Conservation (phyloP, 495 filamentous ascomycete genomes). For the Penicillium odoratum region DNA sequence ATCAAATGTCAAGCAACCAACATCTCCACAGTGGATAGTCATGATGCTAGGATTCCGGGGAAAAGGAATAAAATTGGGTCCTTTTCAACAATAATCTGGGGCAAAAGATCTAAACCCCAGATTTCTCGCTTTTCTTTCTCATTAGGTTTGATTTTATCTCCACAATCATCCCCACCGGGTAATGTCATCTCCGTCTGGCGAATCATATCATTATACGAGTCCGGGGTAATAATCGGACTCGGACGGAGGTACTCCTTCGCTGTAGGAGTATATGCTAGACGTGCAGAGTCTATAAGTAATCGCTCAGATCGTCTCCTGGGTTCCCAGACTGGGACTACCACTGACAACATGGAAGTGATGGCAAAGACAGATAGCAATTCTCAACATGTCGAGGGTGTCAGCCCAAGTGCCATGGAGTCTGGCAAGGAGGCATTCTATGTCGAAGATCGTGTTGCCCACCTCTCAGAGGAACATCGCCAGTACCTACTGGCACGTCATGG, state of each 20-base stretch:
- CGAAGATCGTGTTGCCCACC: slow-evolving; percentile 24
- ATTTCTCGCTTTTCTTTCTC: neutral
- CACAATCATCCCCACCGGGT: no score
- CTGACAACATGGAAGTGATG: slow-evolving; percentile 10
- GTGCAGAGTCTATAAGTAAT: no score
- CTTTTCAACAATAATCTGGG: neutral
- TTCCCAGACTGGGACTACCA: neutral
- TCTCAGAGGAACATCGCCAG: slow-evolving; percentile 33
- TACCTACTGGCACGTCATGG: slow-evolving; percentile 50
- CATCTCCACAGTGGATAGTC: no score
- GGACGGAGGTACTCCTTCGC: no score
- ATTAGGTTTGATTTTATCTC: no score
- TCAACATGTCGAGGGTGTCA: slow-evolving; percentile 20
- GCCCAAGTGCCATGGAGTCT: slow-evolving; percentile 13
- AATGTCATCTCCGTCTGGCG: no score
- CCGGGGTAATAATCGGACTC: no score
- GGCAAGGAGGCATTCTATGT: slow-evolving; percentile 22
- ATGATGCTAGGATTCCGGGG: neutral
- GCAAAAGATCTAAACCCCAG: neutral
- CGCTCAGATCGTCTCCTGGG: no score
- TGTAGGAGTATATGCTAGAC: no score
- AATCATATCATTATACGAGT: no score
- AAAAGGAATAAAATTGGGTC: neutral
- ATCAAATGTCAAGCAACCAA: no score
- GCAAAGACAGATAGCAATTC: slow-evolving; percentile 17